A percentile compares a stretch with the other conserved stretches of the same genome.
Evolutionary conservation across 2,329 filamentous ascomycete species (phyloP).

Genomic region (Phaeosphaeriaceae sp.): DNA sequence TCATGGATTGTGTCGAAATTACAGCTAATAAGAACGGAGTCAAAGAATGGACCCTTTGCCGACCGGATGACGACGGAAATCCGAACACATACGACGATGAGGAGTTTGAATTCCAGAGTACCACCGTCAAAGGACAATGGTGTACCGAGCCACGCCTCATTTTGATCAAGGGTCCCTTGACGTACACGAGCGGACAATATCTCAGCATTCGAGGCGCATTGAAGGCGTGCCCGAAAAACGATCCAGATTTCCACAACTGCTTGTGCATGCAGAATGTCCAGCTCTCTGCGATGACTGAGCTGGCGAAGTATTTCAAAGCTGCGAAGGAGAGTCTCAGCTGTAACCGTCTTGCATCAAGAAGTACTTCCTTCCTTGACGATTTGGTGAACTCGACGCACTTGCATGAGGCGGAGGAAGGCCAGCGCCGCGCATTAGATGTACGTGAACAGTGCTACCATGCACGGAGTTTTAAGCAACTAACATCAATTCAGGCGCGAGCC

Average conservation of each 20-base stretch:
- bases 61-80: neutral
- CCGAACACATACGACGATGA: neutral
- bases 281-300: neutral
- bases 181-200: neutral
- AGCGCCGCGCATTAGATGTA: neutral
- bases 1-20: slow-evolving; percentile 3
- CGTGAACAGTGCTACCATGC: neutral
- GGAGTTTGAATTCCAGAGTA: neutral
- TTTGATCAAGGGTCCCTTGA: neutral
- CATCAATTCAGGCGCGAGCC: slow-evolving; percentile 1
- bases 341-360: neutral
- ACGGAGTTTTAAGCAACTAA: too few species aligned
- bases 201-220: neutral
- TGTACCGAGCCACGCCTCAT: slow-evolving; percentile 1
- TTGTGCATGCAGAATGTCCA: slow-evolving; percentile 4
- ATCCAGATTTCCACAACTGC: slow-evolving; percentile 3
- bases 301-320: slow-evolving; percentile 1
- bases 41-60: neutral
- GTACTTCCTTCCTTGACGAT: neutral
- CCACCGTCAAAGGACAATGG: neutral
- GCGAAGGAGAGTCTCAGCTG: neutral
- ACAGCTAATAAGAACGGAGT: neutral
- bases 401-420: neutral
- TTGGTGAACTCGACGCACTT: neutral
- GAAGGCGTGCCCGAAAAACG: neutral